Evolutionary conservation across 148 eudicot genomes (phyloP).

Genomic region (Camellia japonica): DNA sequence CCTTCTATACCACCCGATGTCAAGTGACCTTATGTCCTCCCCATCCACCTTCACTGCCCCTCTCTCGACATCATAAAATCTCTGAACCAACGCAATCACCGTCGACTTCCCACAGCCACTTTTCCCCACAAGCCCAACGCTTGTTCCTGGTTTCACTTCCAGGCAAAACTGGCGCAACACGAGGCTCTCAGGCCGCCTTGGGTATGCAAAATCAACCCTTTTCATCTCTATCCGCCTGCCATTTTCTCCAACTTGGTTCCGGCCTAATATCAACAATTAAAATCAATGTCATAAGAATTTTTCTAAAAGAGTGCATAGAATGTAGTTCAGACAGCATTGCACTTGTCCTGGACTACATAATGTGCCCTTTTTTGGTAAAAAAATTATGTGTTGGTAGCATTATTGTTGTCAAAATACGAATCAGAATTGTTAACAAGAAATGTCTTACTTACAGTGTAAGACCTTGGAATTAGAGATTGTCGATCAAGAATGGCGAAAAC

Average conservation of each 20-base stretch:
- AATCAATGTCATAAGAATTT: neutral
- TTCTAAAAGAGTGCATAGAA: too few species aligned
- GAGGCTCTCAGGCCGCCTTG: slow-evolving; percentile 47
- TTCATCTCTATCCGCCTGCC: slow-evolving; percentile 64
- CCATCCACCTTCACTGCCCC: slow-evolving; percentile 76
- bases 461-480: slow-evolving; percentile 43
- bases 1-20: slow-evolving; percentile 66
- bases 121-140: slow-evolving; percentile 82
- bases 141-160: slow-evolving; percentile 72
- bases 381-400: too few species aligned
- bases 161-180: slow-evolving; percentile 55
- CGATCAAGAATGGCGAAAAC: slow-evolving; percentile 77
- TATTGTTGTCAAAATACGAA: too few species aligned
- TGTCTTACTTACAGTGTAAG: slow-evolving; percentile 34
- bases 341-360: too few species aligned
- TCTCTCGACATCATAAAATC: slow-evolving; percentile 69
- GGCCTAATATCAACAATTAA: slow-evolving; percentile 18
- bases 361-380: too few species aligned
- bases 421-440: too few species aligned
- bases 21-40: slow-evolving; percentile 56
- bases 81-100: slow-evolving; percentile 64
- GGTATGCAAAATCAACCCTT: slow-evolving; percentile 75
- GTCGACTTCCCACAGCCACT: slow-evolving; percentile 98
- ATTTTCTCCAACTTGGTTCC: slow-evolving; percentile 42
- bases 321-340: too few species aligned